A percentile compares a stretch with the other conserved stretches of the same genome.
Conservation (phyloP, 2,329 filamentous ascomycete species). For the Arthrinium puccinioides region DNA sequence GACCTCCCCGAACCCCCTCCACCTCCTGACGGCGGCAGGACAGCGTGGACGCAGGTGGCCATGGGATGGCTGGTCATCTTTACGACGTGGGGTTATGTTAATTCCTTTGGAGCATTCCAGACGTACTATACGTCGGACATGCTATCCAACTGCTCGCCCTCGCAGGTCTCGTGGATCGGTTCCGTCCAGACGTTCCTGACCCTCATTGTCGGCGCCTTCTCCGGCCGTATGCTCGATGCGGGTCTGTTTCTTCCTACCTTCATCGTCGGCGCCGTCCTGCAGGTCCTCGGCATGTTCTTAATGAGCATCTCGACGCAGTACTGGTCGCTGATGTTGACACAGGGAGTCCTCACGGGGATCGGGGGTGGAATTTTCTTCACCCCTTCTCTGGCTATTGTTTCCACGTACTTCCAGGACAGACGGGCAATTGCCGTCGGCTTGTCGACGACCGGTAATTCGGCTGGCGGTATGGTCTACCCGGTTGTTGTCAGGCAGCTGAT, state of each 20-base stretch:
- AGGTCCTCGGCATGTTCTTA: constrained; percentile 36
- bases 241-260: constrained; percentile 33
- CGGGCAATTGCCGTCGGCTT: constrained; percentile 52
- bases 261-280: constrained; percentile 27
- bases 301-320: constrained; percentile 33
- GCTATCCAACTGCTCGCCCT: constrained; percentile 21
- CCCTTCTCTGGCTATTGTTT: constrained; percentile 50
- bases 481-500: constrained; percentile 24
- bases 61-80: constrained; percentile 32
- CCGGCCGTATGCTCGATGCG: constrained; percentile 35
- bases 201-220: constrained; percentile 31
- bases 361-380: constrained; percentile 51
- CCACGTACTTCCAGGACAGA: constrained; percentile 52
- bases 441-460: constrained; percentile 48
- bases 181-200: constrained; percentile 35
- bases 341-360: constrained; percentile 40
- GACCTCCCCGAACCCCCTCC: constrained; percentile 20
- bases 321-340: constrained; percentile 41
- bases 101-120: constrained; percentile 38
- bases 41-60: constrained; percentile 27
- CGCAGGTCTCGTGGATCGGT: constrained; percentile 36
- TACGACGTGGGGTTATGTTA: constrained; percentile 38
- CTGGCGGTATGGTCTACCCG: constrained; percentile 48
- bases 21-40: constrained; percentile 21
- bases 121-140: constrained; percentile 33